Base-by-base conservation (phyloP, 371 early-diverging fungal genomes). In the Mortierella sp. region DNA sequence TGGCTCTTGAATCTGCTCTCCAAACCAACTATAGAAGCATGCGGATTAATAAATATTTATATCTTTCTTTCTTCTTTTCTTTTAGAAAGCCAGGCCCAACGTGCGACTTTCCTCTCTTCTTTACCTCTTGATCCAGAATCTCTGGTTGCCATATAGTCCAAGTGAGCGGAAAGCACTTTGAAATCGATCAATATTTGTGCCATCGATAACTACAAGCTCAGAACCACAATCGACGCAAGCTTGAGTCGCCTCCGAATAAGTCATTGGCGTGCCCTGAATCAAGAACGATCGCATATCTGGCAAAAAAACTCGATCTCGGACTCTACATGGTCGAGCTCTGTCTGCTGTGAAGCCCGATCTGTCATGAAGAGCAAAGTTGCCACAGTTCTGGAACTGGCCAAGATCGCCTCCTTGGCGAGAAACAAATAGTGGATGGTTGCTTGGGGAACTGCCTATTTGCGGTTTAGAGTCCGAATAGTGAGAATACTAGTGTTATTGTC, bases 281-380 rank as follows among this genome's bases (percentile, higher is more conserved):
- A 75, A n/a, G 67, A 70, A 75, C 5, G 71, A 70, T 23, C 70
- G 76, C 76, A 75, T 75, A 26, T 75, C 76, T 9, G 76, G 76
- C n/a, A 75, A 44, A 21, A 70, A 75, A 0, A 75, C 76, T 7
- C 71, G 60, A 37, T 75, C 71, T 21, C 67, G 45, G 1, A 64
- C 61, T 7, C 67, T 50, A 43, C 76, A 75, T 1, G 59, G 56
- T 0, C 44, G 55, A 0, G 53, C 63, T 23, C 45, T 45, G 7
- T 30, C 29, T 12, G 7, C 48, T 23, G 26, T 51, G 48, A 12
- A 26, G 59, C 19, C 56, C 16, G 1, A n/a, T 23, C 15, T 19
- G 51, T 51, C 52, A 21, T 59, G 67, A 15, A 60, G 53, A 11
- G 62, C 50, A n/a, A 66, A 66, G 44, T 55, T 64, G 23, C 60